phyloP scores from a whole-genome alignment of 768 basidiomycete species.

The Russula vinacea region DNA sequence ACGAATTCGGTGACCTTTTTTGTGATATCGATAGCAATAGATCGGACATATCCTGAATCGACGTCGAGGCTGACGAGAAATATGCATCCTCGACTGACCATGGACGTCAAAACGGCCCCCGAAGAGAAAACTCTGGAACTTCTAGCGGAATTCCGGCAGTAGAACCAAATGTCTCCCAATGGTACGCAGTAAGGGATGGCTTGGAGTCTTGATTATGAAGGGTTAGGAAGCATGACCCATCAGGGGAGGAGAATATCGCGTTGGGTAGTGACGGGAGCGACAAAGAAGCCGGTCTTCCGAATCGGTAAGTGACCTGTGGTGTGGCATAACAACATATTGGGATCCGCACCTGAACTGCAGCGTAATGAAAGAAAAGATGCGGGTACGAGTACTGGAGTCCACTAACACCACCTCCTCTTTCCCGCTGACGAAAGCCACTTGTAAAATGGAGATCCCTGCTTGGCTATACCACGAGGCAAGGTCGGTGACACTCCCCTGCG shows the following conservation, averaged over 20 bases:
- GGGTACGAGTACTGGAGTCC: constrained; percentile 42
- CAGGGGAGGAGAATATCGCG: constrained; percentile 48
- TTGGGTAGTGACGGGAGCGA: constrained; percentile 38
- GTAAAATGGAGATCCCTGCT: constrained; percentile 33
- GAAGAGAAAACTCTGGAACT: constrained; percentile 33
- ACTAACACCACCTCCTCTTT: constrained; percentile 53
- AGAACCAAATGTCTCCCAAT: constrained; percentile 57
- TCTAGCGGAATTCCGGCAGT: constrained; percentile 43
- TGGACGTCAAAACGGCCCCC: constrained; percentile 43
- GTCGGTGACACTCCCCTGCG: constrained; percentile 42
- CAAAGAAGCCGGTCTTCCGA: constrained; percentile 45
- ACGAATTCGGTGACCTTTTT: constrained; percentile 54
- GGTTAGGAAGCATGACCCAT: constrained; percentile 51
- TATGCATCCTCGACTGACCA: constrained; percentile 42
- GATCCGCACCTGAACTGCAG: constrained; percentile 49
- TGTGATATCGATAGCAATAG: constrained; percentile 51
- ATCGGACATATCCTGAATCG: constrained; percentile 37
- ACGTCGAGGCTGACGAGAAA: constrained; percentile 46
- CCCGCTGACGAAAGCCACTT: constrained; percentile 46
- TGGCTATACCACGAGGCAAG: constrained; percentile 45
- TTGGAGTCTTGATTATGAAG: constrained; percentile 29
- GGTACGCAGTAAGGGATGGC: constrained; percentile 42
- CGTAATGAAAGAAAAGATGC: constrained; percentile 54
- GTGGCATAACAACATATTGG: neutral
- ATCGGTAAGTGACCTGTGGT: neutral